These are phyloP conservation scores for Metschnikowia lachancei DNA, from an alignment of 805 yeast species.

Conservation along the genomic window DNA sequence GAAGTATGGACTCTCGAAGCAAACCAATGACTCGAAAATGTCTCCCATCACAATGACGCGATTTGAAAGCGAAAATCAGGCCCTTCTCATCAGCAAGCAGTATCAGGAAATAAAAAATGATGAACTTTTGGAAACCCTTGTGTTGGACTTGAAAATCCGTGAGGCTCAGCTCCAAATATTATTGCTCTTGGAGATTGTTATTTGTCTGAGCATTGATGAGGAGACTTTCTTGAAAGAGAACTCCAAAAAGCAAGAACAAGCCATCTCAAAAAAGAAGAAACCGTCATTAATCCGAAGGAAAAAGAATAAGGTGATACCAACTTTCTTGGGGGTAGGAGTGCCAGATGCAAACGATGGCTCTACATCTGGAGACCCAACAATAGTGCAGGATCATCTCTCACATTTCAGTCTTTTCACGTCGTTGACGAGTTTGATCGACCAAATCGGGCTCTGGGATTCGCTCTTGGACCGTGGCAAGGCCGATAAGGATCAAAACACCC, in stretches of 20 bases:
- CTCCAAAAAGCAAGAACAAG: conserved; percentile 33
- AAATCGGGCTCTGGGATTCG: conserved; percentile 53
- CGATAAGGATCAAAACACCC: conserved; percentile 38
- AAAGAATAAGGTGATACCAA: conserved; percentile 34
- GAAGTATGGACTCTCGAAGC: conserved; percentile 24
- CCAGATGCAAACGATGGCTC: conserved; percentile 8
- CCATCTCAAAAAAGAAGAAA: conserved; percentile 21
- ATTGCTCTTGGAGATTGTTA: conserved; percentile 45
- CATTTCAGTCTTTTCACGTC: conserved; percentile 25
- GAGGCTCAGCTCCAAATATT: conserved; percentile 58
- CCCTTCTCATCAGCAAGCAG: conserved; percentile 19
- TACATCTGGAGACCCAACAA: neutral
- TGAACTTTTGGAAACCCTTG: conserved; percentile 27
- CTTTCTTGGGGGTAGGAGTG: conserved; percentile 43
- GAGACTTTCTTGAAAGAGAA: conserved; percentile 28
- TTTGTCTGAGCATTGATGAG: conserved; percentile 35
- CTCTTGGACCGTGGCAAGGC: conserved; percentile 33
- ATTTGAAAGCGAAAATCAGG: conserved; percentile 27
- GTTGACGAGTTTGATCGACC: conserved; percentile 48
- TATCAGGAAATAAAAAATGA: conserved; percentile 6
- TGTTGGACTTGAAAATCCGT: conserved; percentile 46
- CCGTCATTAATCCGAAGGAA: conserved; percentile 24
- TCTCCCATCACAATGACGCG: conserved; percentile 13
- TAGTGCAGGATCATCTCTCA: conserved; percentile 22
- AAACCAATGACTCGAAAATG: neutral